Evolutionary conservation across 345 rosid species (phyloP).

Genomic region (Leavenworthia alabamica): DNA sequence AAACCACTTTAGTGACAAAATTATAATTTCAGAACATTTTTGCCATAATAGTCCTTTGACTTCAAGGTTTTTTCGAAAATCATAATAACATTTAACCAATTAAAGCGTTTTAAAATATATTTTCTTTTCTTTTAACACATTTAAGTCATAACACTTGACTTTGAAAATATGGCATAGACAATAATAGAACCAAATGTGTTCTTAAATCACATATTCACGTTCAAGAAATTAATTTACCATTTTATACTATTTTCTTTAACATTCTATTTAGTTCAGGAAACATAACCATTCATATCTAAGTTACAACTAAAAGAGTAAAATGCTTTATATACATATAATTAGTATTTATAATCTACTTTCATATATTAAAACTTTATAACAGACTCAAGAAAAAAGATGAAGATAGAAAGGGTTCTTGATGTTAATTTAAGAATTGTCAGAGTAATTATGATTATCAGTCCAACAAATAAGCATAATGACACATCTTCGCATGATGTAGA

Average conservation of each 20-base stretch:
- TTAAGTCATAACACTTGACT: background rate
- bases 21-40: background rate
- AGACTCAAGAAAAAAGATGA: background rate
- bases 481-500: slow-evolving; percentile 87
- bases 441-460: slow-evolving; percentile 54
- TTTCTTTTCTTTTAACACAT: background rate
- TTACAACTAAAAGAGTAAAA: too few species aligned
- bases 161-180: too few species aligned
- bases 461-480: slow-evolving; percentile 89
- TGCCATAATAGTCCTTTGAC: background rate
- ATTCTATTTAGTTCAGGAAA: too few species aligned
- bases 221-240: background rate
- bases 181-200: too few species aligned
- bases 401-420: background rate
- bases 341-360: slow-evolving; percentile 24
- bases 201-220: background rate
- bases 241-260: too few species aligned
- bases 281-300: too few species aligned
- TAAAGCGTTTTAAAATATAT: background rate
- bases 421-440: slow-evolving; percentile 17
- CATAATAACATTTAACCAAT: background rate
- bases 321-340: slow-evolving; percentile 34
- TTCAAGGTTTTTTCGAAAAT: slow-evolving; percentile 1
- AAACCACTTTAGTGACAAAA: background rate
- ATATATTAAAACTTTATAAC: slow-evolving; percentile 15